Conservation (phyloP, 345 rosid genomes). For the Adansonia digitata region DNA sequence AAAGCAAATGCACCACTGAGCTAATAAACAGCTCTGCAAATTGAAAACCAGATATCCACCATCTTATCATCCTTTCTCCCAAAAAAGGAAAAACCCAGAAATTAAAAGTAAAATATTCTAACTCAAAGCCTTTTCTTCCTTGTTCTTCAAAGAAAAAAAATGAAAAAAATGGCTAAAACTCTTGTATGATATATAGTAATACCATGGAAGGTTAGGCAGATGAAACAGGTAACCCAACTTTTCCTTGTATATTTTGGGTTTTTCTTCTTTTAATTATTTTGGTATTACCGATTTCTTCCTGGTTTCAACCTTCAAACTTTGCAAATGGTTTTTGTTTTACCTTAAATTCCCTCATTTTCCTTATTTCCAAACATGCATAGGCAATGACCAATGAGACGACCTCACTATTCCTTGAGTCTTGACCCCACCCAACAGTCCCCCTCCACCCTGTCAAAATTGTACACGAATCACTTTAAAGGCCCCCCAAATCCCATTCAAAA, state of each 20-base stretch:
- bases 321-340: slow-evolving; percentile 25
- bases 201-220: slow-evolving; percentile 17
- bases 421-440: slow-evolving; percentile 11
- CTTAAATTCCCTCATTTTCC: slow-evolving; percentile 26
- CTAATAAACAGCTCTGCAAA: slow-evolving; percentile 77
- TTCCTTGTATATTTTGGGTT: not conserved
- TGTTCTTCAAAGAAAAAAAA: slow-evolving; percentile 13
- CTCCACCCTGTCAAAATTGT: not conserved
- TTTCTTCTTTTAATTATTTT: no score
- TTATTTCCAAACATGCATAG: slow-evolving; percentile 24
- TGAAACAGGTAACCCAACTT: not conserved
- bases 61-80: slow-evolving; percentile 54
- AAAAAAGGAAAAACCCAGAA: not conserved
- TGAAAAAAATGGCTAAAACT: not conserved
- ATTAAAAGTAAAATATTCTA: not conserved
- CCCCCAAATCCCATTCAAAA: no score
- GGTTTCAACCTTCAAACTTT: slow-evolving; percentile 19
- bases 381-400: slow-evolving; percentile 15
- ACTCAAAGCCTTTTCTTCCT: slow-evolving; percentile 24
- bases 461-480: not conserved
- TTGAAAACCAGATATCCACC: slow-evolving; percentile 59
- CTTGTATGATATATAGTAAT: slow-evolving; percentile 12
- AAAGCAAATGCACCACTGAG: slow-evolving; percentile 66
- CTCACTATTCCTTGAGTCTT: not conserved
- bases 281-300: not conserved